These are phyloP conservation scores for Solanum tarapatanum DNA, from an alignment of 257 asterid species.

Conservation along the genomic window DNA sequence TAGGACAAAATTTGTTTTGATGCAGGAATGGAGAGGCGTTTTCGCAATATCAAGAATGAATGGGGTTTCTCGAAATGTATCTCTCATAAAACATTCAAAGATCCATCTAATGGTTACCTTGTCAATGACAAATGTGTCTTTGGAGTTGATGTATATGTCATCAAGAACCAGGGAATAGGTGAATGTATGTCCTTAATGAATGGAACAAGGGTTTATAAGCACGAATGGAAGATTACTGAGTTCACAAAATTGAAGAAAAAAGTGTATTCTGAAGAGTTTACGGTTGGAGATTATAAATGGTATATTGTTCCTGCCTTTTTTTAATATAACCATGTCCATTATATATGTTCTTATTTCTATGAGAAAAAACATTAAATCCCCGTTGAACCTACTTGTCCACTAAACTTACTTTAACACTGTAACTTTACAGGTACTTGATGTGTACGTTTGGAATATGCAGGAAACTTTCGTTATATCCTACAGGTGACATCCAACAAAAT, in stretches of 20 bases:
- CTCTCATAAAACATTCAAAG: not conserved
- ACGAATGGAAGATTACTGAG: not conserved
- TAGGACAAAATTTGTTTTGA: not conserved
- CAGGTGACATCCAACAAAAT: not conserved
- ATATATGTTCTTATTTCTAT: too few species aligned
- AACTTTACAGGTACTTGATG: not conserved
- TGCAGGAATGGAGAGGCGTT: not conserved
- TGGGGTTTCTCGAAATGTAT: not conserved
- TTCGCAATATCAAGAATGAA: not conserved
- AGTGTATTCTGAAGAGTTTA: too few species aligned
- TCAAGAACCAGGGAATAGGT: too few species aligned
- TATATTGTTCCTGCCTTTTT: not conserved
- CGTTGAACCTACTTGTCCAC: too few species aligned
- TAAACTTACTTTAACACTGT: too few species aligned
- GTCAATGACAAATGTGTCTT: not conserved
- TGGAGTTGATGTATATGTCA: not conserved
- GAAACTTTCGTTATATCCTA: not conserved
- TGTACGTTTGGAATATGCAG: not conserved
- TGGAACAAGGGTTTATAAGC: too few species aligned
- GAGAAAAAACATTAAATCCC: too few species aligned
- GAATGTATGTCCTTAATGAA: too few species aligned
- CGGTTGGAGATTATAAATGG: not conserved
- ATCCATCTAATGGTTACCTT: not conserved
- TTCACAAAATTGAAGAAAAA: not conserved
- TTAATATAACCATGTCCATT: too few species aligned